These are phyloP conservation scores for Basipetospora sp. DNA, from an alignment of 2,329 filamentous ascomycete species.

Conservation along the genomic window DNA sequence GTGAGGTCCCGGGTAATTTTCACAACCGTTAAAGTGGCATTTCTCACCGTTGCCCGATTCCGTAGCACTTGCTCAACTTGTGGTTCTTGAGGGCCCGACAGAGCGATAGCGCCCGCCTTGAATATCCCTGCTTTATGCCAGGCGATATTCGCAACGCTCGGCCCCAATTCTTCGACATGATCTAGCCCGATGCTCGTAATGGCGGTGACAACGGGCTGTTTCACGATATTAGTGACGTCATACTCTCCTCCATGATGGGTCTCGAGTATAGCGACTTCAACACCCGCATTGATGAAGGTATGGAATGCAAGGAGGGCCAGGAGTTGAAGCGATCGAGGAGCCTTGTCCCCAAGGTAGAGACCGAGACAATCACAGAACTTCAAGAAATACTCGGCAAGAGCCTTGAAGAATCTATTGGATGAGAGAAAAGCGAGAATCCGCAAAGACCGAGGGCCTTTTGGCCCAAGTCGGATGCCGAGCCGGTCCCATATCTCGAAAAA, in stretches of 20 bases:
- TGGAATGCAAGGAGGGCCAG: background rate
- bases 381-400: background rate
- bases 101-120: background rate
- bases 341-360: background rate
- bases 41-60: background rate
- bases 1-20: background rate
- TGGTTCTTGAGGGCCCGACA: background rate
- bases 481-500: background rate
- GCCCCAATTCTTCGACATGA: background rate
- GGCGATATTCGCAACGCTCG: background rate
- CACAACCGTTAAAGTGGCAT: background rate
- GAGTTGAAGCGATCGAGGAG: background rate
- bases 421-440: background rate
- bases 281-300: background rate
- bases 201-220: background rate
- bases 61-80: background rate
- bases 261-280: background rate
- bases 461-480: background rate
- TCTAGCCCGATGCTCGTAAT: background rate
- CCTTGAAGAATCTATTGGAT: background rate
- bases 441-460: background rate
- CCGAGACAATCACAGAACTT: too few relatives aligned
- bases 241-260: background rate
- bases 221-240: background rate
- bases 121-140: background rate